Percentiles rank a stretch among this genome's conserved stretches.
These are phyloP conservation scores for Magnusiomyces ingens DNA, from an alignment of 1,139 yeast genomes.

Conservation along the genomic window DNA sequence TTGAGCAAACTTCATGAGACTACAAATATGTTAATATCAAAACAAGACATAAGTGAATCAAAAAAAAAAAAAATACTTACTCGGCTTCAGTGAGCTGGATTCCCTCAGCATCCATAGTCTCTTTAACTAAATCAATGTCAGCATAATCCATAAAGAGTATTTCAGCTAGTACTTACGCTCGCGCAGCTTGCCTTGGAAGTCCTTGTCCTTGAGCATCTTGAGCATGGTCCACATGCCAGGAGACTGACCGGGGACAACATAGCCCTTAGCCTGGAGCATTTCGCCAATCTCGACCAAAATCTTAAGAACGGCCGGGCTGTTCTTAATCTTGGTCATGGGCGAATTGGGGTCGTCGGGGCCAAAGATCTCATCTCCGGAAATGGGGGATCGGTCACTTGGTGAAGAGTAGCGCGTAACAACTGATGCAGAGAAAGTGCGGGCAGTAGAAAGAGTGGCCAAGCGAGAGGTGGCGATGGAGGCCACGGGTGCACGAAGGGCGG, in stretches of 20 bases:
- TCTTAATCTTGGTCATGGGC: background rate
- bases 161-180: conserved; percentile 9
- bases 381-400: too few species aligned
- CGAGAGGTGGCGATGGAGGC: background rate
- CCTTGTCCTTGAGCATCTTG: conserved; percentile 15
- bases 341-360: background rate
- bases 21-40: background rate
- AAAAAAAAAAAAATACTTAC: conserved; percentile 7
- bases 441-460: conserved; percentile 7
- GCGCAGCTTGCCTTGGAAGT: conserved; percentile 10
- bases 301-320: conserved; percentile 13
- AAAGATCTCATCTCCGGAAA: too few species aligned
- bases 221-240: conserved; percentile 15
- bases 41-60: background rate
- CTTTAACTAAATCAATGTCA: background rate
- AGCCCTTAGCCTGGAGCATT: conserved; percentile 12
- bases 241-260: conserved; percentile 14
- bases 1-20: conserved; percentile 4
- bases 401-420: conserved; percentile 1
- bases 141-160: background rate
- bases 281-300: conserved; percentile 14
- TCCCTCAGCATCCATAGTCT: conserved; percentile 16
- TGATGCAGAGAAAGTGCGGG: conserved; percentile 18
- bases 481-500: too few species aligned
- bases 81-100: conserved; percentile 14